These are phyloP conservation scores for Glonium stellatum DNA, from an alignment of 495 filamentous ascomycete species.

Conservation along the genomic window DNA sequence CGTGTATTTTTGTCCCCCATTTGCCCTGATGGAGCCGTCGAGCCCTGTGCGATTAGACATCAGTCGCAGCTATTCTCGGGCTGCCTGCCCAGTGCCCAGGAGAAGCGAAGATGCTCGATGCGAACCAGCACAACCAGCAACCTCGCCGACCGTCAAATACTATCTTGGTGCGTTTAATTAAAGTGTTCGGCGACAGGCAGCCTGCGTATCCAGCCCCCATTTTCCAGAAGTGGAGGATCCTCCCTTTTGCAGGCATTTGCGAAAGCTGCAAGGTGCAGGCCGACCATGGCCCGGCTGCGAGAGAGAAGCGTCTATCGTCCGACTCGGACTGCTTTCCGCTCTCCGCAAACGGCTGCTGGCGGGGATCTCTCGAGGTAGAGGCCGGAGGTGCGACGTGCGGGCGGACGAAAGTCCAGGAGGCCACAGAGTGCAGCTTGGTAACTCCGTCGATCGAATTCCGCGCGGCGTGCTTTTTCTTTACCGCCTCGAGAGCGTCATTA, in stretches of 20 bases:
- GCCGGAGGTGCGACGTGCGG: neutral
- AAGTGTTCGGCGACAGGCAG: neutral
- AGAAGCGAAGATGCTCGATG: neutral
- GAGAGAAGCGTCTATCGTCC: neutral
- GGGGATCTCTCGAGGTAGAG: neutral
- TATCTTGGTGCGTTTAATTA: slow-evolving; percentile 14
- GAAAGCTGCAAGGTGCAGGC: neutral
- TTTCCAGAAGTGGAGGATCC: neutral
- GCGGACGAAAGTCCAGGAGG: neutral
- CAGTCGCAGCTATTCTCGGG: neutral
- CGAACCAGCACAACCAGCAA: neutral
- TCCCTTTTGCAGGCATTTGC: no score
- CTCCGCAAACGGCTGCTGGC: neutral
- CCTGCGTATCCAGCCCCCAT: neutral
- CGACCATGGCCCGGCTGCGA: neutral
- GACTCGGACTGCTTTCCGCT: neutral
- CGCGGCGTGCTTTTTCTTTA: neutral
- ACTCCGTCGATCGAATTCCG: neutral
- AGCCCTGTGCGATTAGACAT: neutral
- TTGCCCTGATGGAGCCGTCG: neutral
- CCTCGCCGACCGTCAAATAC: neutral
- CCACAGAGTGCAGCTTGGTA: neutral
- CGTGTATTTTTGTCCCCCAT: slow-evolving; percentile 3
- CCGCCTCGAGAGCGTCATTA: slow-evolving; percentile 2
- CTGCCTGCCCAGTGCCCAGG: neutral